Base-by-base conservation (phyloP, 2,329 filamentous ascomycete species). In the Fusarium humuli region DNA sequence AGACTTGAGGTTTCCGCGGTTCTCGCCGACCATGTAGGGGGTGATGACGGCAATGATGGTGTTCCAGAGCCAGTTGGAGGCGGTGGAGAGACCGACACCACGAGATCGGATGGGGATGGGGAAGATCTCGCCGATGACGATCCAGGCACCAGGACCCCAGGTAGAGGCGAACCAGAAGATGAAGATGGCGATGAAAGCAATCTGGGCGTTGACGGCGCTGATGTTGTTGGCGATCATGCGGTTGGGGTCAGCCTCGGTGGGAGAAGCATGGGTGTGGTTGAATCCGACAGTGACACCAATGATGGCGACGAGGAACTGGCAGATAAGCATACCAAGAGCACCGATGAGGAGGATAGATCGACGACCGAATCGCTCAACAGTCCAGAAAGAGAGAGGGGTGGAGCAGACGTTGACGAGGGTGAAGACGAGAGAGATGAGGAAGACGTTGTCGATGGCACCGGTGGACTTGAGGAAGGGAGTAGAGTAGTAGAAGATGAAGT, bases 81-180 rank as follows among this genome's bases (percentile, higher is more conserved):
- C 92, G 11, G 94, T 97, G 42, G 93, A 94, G 46, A 97, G 87
- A 75, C 88, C 93, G 65, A 97, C 93, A 83, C 94, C 94, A 73
- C 93, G 92, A 42, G 94, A 92, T 76, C 94, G 92, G 81, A 97
- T 95, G 67, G 92, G 93, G 57, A 97, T 88, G 61, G 94, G 93
- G 88, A 92, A 97, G 81, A 96, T 92, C 84, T 97, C 94, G 78
- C 94, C 94, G 76, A 96, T 94, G 73, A 97, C 87, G 57, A 91
- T 88, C 92, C 91, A 94, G 56, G 92, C 87, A 52, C 89, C 91
- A 9, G 93, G 93, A 56, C 94, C 94, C 94, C 93, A 97, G 70
- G 94, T 97, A 62, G 88, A 90, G 65, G 94, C 94, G 80, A 97
- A 97, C 87, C 91, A 95, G 87, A 93, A 94, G 85, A 97, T 94